Evolutionary conservation across 148 eudicot species (phyloP).

Genomic region (Mesembryanthemum crystallinum): DNA sequence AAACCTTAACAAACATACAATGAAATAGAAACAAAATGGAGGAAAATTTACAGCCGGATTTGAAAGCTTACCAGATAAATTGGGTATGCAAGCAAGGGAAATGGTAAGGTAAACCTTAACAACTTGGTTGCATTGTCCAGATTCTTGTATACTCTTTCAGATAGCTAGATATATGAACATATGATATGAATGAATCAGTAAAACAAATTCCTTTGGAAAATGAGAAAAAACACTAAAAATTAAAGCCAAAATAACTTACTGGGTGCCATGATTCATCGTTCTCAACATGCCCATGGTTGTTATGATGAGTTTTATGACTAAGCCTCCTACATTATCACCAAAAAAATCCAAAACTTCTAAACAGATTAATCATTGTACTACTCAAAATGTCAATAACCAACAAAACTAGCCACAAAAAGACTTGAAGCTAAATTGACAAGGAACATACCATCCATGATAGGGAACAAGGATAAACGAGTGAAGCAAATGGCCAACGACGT

Average conservation of each 20-base stretch:
- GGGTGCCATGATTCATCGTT: slow-evolving; percentile 88
- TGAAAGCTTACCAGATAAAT: slow-evolving; percentile 54
- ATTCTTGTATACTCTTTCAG: slow-evolving; percentile 50
- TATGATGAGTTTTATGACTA: slow-evolving; percentile 83
- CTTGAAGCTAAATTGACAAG: background rate
- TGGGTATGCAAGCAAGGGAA: slow-evolving; percentile 72
- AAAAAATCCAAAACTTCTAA: background rate
- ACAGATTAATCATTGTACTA: background rate
- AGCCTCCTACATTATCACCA: slow-evolving; percentile 55
- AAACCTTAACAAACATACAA: background rate
- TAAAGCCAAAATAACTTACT: slow-evolving; percentile 35
- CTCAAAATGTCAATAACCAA: background rate
- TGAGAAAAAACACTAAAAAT: background rate
- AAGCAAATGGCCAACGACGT: slow-evolving; percentile 66
- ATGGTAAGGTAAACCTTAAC: slow-evolving; percentile 65
- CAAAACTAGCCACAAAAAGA: background rate
- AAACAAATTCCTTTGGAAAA: no score
- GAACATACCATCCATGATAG: slow-evolving; percentile 73
- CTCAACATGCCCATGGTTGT: slow-evolving; percentile 84
- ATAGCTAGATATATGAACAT: slow-evolving; percentile 35
- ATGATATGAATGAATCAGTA: background rate
- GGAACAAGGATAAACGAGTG: slow-evolving; percentile 87
- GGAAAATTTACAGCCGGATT: background rate
- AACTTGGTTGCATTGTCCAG: slow-evolving; percentile 44
- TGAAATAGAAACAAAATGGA: background rate